Percentiles rank a stretch among this genome's conserved stretches.
Conservation (phyloP, 352 stramenopile species). For the Globisporangium ultimum region DNA sequence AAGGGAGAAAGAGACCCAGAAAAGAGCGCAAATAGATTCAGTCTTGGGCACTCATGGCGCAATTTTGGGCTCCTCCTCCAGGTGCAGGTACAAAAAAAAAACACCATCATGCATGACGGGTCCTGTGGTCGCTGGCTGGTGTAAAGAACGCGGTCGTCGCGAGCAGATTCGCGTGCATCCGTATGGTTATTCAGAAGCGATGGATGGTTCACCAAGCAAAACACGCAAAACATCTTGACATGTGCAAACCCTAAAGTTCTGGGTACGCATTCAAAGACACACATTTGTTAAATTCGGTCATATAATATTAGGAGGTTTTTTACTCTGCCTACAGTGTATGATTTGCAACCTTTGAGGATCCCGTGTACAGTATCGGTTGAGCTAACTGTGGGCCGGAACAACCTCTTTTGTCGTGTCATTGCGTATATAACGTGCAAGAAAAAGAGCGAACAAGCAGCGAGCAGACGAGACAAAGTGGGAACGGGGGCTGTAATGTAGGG, state of each 20-base stretch:
- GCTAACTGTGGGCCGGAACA: too few relatives aligned
- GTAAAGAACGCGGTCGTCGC: too few relatives aligned
- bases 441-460: too few relatives aligned
- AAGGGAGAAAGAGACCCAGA: not conserved
- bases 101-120: not conserved
- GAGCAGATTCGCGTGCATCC: too few relatives aligned
- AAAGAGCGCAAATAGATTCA: constrained; percentile 10
- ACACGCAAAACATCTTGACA: constrained; percentile 1
- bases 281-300: not conserved
- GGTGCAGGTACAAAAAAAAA: constrained; percentile 2
- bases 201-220: too few relatives aligned
- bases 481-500: not conserved
- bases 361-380: not conserved
- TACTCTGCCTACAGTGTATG: not conserved
- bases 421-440: not conserved
- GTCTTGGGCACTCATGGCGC: constrained; percentile 2
- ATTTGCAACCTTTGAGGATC: constrained; percentile 2
- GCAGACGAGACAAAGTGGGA: too few relatives aligned
- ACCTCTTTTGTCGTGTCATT: not conserved
- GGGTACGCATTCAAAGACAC: too few relatives aligned
- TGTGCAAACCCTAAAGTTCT: too few relatives aligned
- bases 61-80: constrained; percentile 8
- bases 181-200: too few relatives aligned
- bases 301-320: too few relatives aligned
- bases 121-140: too few relatives aligned